These are phyloP conservation scores for Zarea fungicola DNA, from an alignment of 2,329 filamentous ascomycete species.

Conservation along the genomic window DNA sequence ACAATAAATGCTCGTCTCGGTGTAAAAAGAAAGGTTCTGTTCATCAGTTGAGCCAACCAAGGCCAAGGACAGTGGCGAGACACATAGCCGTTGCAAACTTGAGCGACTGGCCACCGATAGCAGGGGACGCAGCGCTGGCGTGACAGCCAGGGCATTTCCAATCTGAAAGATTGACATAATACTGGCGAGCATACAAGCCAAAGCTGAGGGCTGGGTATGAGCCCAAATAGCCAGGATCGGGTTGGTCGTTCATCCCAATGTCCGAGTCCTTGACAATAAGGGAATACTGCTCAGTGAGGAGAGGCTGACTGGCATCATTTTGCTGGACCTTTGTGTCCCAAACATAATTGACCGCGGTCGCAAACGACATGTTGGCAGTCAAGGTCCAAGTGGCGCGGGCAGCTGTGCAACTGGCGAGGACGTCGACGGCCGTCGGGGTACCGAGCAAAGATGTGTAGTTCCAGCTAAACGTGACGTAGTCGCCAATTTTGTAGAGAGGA, in stretches of 20 bases:
- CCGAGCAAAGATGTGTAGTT: slow-evolving; percentile 59
- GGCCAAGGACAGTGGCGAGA: slow-evolving; percentile 51
- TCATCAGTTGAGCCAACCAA: slow-evolving; percentile 52
- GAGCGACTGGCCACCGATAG: slow-evolving; percentile 42
- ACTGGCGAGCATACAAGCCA: slow-evolving; percentile 50
- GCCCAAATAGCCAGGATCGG: slow-evolving; percentile 52
- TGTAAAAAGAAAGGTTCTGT: background rate
- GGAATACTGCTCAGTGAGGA: slow-evolving; percentile 53
- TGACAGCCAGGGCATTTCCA: slow-evolving; percentile 54
- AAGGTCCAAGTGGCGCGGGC: slow-evolving; percentile 54
- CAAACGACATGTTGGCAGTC: slow-evolving; percentile 57
- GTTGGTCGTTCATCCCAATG: slow-evolving; percentile 41
- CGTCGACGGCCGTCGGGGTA: slow-evolving; percentile 55
- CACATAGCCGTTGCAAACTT: slow-evolving; percentile 50
- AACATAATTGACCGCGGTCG: slow-evolving; percentile 44
- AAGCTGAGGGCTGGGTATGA: slow-evolving; percentile 47
- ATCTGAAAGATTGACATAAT: slow-evolving; percentile 46
- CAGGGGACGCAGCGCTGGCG: slow-evolving; percentile 41
- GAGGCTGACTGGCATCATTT: slow-evolving; percentile 39
- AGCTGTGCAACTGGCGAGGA: slow-evolving; percentile 51
- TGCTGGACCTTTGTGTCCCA: slow-evolving; percentile 54
- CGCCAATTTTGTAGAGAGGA: slow-evolving; percentile 55
- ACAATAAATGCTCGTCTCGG: background rate
- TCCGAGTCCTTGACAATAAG: slow-evolving; percentile 58
- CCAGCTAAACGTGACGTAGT: slow-evolving; percentile 56